A percentile compares a stretch with the other conserved stretches of the same genome.
Conservation (phyloP, 148 eudicot genomes). For the Cornus florida region DNA sequence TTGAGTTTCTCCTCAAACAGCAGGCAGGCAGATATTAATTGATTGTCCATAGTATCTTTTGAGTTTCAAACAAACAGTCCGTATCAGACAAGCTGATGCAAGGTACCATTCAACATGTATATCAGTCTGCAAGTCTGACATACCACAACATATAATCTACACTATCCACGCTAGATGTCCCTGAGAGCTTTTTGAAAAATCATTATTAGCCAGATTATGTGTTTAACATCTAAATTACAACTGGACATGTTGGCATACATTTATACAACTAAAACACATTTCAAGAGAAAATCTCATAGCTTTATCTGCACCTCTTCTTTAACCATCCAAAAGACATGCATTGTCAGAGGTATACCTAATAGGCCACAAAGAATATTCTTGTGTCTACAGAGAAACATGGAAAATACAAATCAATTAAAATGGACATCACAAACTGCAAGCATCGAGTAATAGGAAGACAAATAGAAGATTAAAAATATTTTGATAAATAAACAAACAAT, state of each 20-base stretch:
- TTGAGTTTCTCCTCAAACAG: neutral
- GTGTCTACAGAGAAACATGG: neutral
- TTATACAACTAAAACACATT: neutral
- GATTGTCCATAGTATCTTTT: no score
- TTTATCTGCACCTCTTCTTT: neutral
- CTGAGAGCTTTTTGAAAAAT: no score
- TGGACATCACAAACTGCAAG: neutral
- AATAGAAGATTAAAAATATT: neutral
- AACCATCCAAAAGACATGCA: neutral
- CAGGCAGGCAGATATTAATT: neutral
- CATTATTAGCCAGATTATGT: no score
- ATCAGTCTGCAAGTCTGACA: neutral
- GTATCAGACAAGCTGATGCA: neutral
- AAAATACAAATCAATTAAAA: neutral
- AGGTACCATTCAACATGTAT: neutral
- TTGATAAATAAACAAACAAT: neutral
- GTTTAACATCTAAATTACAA: neutral
- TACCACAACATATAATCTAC: neutral
- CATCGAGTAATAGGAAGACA: neutral
- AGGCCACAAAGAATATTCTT: neutral
- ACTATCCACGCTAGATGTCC: neutral
- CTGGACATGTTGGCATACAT: neutral
- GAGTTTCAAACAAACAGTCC: neutral
- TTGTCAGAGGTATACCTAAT: neutral
- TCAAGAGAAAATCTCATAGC: neutral